Percentiles rank a stretch among this genome's conserved stretches.
Conservation (phyloP, 306 rosid genomes). For the Gleditsia sinensis region DNA sequence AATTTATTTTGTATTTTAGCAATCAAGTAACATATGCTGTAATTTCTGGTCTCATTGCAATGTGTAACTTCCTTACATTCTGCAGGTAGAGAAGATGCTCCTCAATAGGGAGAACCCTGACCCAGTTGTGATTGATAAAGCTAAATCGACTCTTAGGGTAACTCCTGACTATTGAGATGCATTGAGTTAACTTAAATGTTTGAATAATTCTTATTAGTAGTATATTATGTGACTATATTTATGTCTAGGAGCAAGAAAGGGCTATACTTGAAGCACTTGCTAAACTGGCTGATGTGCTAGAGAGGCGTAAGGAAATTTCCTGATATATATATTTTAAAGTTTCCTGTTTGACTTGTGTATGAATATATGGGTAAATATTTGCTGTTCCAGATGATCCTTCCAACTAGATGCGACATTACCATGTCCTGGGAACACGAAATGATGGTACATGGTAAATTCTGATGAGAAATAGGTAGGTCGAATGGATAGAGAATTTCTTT, state of each 20-base stretch:
- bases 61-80: slow-evolving; percentile 6
- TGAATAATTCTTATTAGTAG: slow-evolving; percentile 12
- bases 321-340: neutral
- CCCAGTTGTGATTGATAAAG: slow-evolving; percentile 39
- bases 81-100: slow-evolving; percentile 43
- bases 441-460: slow-evolving; percentile 21
- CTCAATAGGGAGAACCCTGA: slow-evolving; percentile 32
- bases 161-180: slow-evolving; percentile 30
- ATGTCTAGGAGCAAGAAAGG: slow-evolving; percentile 47
- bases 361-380: neutral
- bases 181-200: slow-evolving; percentile 1
- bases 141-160: slow-evolving; percentile 33
- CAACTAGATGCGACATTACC: neutral
- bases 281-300: slow-evolving; percentile 28
- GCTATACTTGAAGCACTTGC: slow-evolving; percentile 45
- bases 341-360: slow-evolving; percentile 9
- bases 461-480: slow-evolving; percentile 3
- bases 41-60: neutral
- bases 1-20: neutral
- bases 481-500: slow-evolving; percentile 19
- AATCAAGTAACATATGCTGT: neutral
- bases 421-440: slow-evolving; percentile 20
- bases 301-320: slow-evolving; percentile 34
- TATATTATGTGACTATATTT: slow-evolving; percentile 27
- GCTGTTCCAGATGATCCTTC: slow-evolving; percentile 38